A percentile compares a stretch with the other conserved stretches of the same genome.
Evolutionary conservation across 306 rosid species (phyloP).

Genomic region (Fagus crenata): DNA sequence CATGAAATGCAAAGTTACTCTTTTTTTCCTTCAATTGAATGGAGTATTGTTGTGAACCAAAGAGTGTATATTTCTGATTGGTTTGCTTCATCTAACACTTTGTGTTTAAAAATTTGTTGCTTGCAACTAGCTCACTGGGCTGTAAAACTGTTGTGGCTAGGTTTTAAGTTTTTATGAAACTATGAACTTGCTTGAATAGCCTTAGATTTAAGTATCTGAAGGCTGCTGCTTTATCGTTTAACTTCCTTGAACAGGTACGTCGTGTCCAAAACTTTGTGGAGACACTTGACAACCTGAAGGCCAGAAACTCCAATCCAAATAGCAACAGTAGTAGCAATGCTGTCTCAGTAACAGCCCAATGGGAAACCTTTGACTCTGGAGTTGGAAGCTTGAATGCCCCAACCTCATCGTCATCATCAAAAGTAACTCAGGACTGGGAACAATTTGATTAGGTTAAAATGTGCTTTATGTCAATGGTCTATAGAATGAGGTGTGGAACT

Average conservation of each 20-base stretch:
- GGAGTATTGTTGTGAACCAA: neutral
- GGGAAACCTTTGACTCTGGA: slow-evolving; percentile 71
- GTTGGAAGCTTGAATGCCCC: slow-evolving; percentile 66
- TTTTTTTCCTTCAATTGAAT: neutral
- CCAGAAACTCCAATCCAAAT: slow-evolving; percentile 51
- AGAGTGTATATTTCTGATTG: neutral
- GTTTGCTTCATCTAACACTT: neutral
- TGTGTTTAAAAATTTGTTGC: slow-evolving; percentile 5
- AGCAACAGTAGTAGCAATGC: slow-evolving; percentile 45
- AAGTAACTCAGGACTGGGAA: slow-evolving; percentile 52
- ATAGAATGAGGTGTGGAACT: neutral
- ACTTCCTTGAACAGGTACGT: slow-evolving; percentile 52
- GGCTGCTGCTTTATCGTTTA: slow-evolving; percentile 18
- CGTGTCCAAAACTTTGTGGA: slow-evolving; percentile 78
- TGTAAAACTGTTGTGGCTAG: neutral
- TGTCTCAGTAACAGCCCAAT: slow-evolving; percentile 58
- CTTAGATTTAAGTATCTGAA: slow-evolving; percentile 11
- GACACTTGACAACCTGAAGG: slow-evolving; percentile 57
- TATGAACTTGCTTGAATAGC: neutral
- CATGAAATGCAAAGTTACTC: neutral
- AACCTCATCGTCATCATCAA: slow-evolving; percentile 44
- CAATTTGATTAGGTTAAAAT: slow-evolving; percentile 42
- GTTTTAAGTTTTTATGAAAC: slow-evolving; percentile 10
- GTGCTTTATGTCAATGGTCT: slow-evolving; percentile 3
- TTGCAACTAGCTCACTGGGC: slow-evolving; percentile 13